Conservation (phyloP, 805 yeast genomes). For the Henningerozyma blattae region DNA sequence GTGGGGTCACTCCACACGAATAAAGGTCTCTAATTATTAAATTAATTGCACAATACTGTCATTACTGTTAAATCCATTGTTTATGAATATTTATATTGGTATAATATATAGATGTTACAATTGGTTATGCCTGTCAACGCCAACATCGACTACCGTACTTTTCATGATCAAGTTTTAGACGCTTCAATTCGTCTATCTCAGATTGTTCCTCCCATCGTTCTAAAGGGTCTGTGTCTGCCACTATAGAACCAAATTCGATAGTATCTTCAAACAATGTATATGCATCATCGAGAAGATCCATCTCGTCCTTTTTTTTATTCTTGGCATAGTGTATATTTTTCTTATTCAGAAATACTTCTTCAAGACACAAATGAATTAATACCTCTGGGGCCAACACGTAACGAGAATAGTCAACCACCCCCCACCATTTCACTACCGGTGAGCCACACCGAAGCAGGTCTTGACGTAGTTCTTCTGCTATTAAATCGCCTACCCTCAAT, state of each 20-base stretch:
- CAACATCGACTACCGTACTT: constrained; percentile 1
- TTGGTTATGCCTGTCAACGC: neutral
- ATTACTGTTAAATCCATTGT: too few relatives aligned
- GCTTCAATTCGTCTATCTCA: constrained; percentile 4
- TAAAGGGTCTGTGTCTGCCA: constrained; percentile 20
- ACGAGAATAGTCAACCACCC: constrained; percentile 39
- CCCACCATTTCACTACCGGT: constrained; percentile 48
- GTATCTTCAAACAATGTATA: constrained; percentile 36
- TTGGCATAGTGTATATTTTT: neutral
- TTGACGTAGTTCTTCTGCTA: constrained; percentile 24
- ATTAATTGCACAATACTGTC: too few relatives aligned
- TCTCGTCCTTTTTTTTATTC: constrained; percentile 1
- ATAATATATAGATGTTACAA: too few relatives aligned
- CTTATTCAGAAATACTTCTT: constrained; percentile 28
- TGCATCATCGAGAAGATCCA: constrained; percentile 29
- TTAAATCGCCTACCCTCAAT: constrained; percentile 32
- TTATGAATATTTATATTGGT: too few relatives aligned
- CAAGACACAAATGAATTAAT: constrained; percentile 36
- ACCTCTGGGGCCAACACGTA: constrained; percentile 57
- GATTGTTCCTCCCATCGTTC: constrained; percentile 17
- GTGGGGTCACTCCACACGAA: too few relatives aligned
- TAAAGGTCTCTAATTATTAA: too few relatives aligned
- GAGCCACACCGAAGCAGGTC: constrained; percentile 26
- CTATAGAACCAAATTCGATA: constrained; percentile 32
- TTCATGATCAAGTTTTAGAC: constrained; percentile 2